Conservation (phyloP, 176 grass and related monocot species). For the Canna indica region DNA sequence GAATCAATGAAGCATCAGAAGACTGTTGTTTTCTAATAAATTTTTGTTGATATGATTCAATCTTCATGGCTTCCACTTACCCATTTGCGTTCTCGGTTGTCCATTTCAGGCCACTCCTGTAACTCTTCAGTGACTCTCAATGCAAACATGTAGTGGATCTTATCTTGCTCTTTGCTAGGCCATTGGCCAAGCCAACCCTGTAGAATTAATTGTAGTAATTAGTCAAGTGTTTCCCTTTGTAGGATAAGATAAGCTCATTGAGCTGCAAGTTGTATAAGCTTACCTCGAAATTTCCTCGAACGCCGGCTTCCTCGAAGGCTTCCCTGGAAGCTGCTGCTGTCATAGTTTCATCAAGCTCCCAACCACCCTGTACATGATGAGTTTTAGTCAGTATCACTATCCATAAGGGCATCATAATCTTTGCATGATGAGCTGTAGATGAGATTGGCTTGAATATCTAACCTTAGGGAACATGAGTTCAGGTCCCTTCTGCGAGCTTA, state of each 20-base stretch:
- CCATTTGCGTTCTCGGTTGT: constrained; percentile 27
- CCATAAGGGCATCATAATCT: neutral
- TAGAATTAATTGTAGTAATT: neutral
- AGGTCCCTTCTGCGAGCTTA: constrained; percentile 17
- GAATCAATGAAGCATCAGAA: neutral
- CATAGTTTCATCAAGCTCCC: constrained; percentile 82
- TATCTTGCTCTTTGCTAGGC: constrained; percentile 39
- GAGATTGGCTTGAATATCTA: neutral
- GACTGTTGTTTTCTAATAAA: no score
- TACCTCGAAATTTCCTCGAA: constrained; percentile 41
- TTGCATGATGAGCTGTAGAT: no score
- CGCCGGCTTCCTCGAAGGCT: constrained; percentile 89
- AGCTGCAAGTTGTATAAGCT: neutral
- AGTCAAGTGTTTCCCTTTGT: neutral
- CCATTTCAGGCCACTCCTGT: constrained; percentile 52
- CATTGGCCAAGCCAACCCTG: constrained; percentile 31
- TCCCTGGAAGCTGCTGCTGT: constrained; percentile 62
- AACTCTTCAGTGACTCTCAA: constrained; percentile 44
- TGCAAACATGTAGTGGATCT: constrained; percentile 50
- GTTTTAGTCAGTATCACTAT: no score
- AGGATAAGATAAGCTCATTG: neutral
- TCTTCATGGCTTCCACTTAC: constrained; percentile 14
- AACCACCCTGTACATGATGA: constrained; percentile 80
- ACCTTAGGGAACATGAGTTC: constrained; percentile 24
- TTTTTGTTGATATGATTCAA: neutral